Percentiles rank a stretch among this genome's conserved stretches.
Evolutionary conservation across 2,329 filamentous ascomycete species (phyloP).

Genomic region (Beauveria sp.): DNA sequence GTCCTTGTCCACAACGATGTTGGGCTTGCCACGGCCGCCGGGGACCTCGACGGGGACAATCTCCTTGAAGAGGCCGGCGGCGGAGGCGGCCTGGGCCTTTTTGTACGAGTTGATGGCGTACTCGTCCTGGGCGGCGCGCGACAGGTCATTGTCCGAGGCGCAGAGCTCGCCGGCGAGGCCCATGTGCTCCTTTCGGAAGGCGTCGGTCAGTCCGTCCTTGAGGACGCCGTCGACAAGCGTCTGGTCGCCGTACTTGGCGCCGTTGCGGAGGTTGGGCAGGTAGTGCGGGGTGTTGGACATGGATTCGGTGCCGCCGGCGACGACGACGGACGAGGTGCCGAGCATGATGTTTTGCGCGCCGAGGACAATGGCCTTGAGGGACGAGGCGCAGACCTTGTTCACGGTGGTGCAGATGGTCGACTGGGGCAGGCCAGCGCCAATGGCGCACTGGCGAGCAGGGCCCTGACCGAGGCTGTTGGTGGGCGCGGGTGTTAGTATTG

Average conservation of each 20-base stretch:
- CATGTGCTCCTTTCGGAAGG: slow-evolving; percentile 96
- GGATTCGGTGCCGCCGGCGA: slow-evolving; percentile 92
- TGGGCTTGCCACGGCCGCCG: slow-evolving; percentile 84
- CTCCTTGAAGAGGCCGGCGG: slow-evolving; percentile 76
- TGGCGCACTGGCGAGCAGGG: slow-evolving; percentile 87
- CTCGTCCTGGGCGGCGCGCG: slow-evolving; percentile 81
- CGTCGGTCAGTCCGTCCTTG: slow-evolving; percentile 90
- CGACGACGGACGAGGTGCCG: slow-evolving; percentile 84
- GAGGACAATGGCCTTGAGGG: slow-evolving; percentile 88
- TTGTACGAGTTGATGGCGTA: slow-evolving; percentile 95
- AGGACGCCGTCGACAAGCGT: slow-evolving; percentile 83
- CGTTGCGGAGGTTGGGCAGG: slow-evolving; percentile 75
- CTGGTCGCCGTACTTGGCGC: slow-evolving; percentile 91
- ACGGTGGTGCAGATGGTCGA: slow-evolving; percentile 81
- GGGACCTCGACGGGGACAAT: slow-evolving; percentile 85
- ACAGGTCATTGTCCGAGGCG: slow-evolving; percentile 72
- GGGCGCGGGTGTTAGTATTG: not conserved
- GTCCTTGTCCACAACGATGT: slow-evolving; percentile 71
- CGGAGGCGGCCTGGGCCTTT: slow-evolving; percentile 80
- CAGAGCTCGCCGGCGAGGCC: slow-evolving; percentile 89
- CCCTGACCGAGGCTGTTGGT: slow-evolving; percentile 77
- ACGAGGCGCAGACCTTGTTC: slow-evolving; percentile 98
- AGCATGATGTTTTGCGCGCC: slow-evolving; percentile 97
- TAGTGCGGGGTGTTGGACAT: slow-evolving; percentile 99
- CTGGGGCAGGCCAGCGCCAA: slow-evolving; percentile 77